Percentiles rank a stretch among this genome's conserved stretches.
phyloP scores from a whole-genome alignment of 345 rosid species.

The Mangifera indica region DNA sequence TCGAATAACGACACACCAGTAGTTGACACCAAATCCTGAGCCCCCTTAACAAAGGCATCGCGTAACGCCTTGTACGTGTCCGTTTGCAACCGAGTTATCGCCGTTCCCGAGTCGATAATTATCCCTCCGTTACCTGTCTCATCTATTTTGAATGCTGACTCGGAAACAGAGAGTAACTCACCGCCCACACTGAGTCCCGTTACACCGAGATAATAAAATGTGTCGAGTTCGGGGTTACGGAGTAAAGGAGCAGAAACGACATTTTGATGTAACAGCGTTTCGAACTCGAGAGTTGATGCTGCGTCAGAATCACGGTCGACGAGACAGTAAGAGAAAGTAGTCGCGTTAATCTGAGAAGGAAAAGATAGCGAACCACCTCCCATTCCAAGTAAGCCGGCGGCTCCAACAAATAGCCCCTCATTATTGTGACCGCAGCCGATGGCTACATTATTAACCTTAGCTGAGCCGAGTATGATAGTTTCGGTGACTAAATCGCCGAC shows the following conservation, averaged over 20 bases:
- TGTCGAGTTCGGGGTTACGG: neutral
- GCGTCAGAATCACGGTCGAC: neutral
- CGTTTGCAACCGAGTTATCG: neutral
- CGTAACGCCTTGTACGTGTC: neutral
- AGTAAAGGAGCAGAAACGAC: neutral
- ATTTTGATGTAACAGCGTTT: neutral
- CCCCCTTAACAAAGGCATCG: neutral
- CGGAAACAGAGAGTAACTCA: neutral
- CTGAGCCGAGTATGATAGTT: neutral
- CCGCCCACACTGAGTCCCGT: neutral
- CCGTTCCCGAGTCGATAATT: neutral
- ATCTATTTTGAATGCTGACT: neutral
- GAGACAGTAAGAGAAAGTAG: neutral
- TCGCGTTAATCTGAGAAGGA: neutral
- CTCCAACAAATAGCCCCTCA: neutral
- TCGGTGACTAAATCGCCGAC: neutral
- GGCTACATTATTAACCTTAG: neutral
- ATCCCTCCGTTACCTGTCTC: neutral
- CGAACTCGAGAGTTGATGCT: neutral
- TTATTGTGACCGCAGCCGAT: neutral
- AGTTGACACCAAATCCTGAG: neutral
- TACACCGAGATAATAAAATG: neutral
- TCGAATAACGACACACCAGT: neutral
- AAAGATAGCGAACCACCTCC: neutral
- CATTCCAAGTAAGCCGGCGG: neutral